Conservation (phyloP, 2,329 filamentous ascomycete species). For the Achaetomium macrosporum region DNA sequence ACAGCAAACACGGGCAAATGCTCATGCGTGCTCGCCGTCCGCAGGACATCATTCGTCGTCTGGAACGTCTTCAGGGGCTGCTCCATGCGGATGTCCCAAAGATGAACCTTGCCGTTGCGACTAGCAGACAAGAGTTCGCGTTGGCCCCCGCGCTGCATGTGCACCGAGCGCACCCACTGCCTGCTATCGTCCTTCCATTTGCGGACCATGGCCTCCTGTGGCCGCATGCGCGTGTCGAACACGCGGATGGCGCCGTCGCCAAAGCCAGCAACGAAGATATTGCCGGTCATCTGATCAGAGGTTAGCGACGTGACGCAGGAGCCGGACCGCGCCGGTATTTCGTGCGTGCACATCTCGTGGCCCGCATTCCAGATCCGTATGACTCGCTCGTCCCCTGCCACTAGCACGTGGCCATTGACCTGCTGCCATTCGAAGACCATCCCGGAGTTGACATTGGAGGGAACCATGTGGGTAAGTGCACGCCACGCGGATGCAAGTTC, state of each 20-base stretch:
- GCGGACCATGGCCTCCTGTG: conserved; percentile 87
- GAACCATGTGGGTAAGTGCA: conserved; percentile 86
- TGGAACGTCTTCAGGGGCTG: conserved; percentile 66
- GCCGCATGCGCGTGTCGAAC: conserved; percentile 80
- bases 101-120: conserved; percentile 83
- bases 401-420: conserved; percentile 89
- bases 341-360: conserved; percentile 84
- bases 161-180: conserved; percentile 92
- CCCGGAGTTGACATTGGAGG: conserved; percentile 88
- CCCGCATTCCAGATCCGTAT: conserved; percentile 96
- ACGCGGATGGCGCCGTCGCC: conserved; percentile 91
- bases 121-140: conserved; percentile 87
- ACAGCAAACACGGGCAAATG: conserved; percentile 93
- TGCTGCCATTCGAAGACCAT: conserved; percentile 99
- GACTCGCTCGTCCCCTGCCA: conserved; percentile 90
- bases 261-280: conserved; percentile 93
- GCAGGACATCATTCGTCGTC: conserved; percentile 69
- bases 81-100: conserved; percentile 95
- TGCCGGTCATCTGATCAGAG: conserved; percentile 95
- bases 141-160: conserved; percentile 93
- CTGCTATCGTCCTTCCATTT: conserved; percentile 90
- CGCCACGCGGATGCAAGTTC: conserved; percentile 89
- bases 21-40: conserved; percentile 88
- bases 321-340: conserved; percentile 89
- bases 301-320: conserved; percentile 95